A percentile compares a stretch with the other conserved stretches of the same genome.
phyloP scores from a whole-genome alignment of 345 rosid genomes.

The Populus deltoides region DNA sequence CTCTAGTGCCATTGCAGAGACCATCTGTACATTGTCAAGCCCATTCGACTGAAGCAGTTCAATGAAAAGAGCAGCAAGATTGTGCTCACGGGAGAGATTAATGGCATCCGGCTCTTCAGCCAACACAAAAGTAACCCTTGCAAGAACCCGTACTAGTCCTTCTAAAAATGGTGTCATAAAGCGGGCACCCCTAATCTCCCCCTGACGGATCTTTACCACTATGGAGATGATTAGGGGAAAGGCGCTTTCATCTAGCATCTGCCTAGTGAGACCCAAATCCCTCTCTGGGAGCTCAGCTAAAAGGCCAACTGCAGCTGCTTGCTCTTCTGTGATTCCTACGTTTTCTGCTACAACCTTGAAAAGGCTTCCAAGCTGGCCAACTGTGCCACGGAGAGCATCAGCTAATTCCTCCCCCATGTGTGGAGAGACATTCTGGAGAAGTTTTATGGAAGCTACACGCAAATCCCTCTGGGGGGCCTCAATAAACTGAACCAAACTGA shows the following conservation, averaged over 20 bases:
- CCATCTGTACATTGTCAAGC: constrained; percentile 71
- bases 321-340: constrained; percentile 76
- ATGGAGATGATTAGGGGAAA: constrained; percentile 54
- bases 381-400: constrained; percentile 67
- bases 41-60: constrained; percentile 74
- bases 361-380: constrained; percentile 79
- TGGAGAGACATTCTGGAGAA: constrained; percentile 76
- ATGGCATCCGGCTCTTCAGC: constrained; percentile 60
- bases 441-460: constrained; percentile 81
- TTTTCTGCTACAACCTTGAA: constrained; percentile 63
- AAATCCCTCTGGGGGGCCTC: constrained; percentile 77
- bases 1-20: constrained; percentile 85
- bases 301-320: constrained; percentile 85
- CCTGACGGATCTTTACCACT: constrained; percentile 61
- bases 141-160: constrained; percentile 74
- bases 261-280: constrained; percentile 81
- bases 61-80: constrained; percentile 60
- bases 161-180: constrained; percentile 72
- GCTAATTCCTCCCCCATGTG: constrained; percentile 86
- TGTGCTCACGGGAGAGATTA: constrained; percentile 61
- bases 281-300: constrained; percentile 94
- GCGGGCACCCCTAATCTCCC: constrained; percentile 66
- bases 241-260: constrained; percentile 77
- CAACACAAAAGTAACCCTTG: constrained; percentile 73
- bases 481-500: constrained; percentile 92